A percentile compares a stretch with the other conserved stretches of the same genome.
phyloP scores from a whole-genome alignment of 208 protist species.

The Acanthamoeba divionensis region DNA sequence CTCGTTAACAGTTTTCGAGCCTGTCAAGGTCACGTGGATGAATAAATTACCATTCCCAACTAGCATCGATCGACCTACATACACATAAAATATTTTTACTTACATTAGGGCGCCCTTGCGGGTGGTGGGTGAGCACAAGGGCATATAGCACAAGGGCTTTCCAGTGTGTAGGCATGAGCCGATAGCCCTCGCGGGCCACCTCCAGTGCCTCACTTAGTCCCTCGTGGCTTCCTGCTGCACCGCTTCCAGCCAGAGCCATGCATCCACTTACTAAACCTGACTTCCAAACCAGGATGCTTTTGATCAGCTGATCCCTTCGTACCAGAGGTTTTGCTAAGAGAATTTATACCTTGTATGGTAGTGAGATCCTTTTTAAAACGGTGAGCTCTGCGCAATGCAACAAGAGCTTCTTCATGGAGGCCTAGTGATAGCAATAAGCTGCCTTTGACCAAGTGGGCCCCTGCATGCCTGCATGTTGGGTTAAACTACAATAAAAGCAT shows the following conservation, averaged over 20 bases:
- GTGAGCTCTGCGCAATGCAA: neutral
- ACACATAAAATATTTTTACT: neutral
- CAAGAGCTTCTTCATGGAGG: neutral
- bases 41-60: too few species aligned
- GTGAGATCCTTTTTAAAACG: neutral
- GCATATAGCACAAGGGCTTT: neutral
- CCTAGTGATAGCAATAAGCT: neutral
- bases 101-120: neutral
- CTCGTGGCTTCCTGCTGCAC: too few species aligned
- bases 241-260: neutral
- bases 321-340: neutral
- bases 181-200: neutral
- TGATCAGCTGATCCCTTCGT: neutral
- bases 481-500: too few species aligned
- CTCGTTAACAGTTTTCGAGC: neutral
- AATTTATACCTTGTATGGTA: neutral
- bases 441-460: neutral
- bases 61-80: too few species aligned
- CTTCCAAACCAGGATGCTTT: neutral
- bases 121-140: constrained; percentile 9
- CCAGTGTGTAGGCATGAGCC: neutral
- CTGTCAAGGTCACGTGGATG: neutral
- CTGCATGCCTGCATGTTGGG: neutral
- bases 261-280: neutral
- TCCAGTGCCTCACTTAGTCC: neutral